Base-by-base conservation (phyloP, 306 rosid genomes). In the Castanopsis chinensis region DNA sequence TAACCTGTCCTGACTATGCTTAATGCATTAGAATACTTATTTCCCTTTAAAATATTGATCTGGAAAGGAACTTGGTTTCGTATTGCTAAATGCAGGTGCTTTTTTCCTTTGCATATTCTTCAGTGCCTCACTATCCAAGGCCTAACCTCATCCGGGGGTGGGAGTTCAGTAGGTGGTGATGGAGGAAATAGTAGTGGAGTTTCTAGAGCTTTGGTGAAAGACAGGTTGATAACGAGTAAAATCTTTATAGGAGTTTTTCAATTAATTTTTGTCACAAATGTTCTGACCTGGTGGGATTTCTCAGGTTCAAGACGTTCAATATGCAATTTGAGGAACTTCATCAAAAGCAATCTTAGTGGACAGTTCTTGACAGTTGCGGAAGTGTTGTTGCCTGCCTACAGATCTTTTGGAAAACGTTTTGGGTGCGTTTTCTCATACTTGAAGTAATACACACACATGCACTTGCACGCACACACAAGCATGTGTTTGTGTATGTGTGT, bases 261-360 rank as follows among this genome's bases (percentile, higher is more conserved):
- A 8, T 51, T 41, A 57, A 18, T 19, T 78, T 52, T 68, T 71
- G 23, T 23, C 74, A 57, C 55, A 33, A 55, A 63, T 71, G 53
- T 73, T 78, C 58, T 71, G 80, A 75, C 79, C 53, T 4, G 33
- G 33, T 32, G 33, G 33, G 33, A 32, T 32, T 32, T 32, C 33
- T 4, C 33, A 32, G 5, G 91, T 90, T 95, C 76, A 95, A 93
- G 87, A 28, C 76, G 28, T 95, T 95, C 90, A 93, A 93, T 82
- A 17, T 82, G 75, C 92, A 91, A 80, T 95, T 95, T 73, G 99
- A 95, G 90, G 99, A 95, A 67, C 91, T 93, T 77, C 99, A 95
- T 87, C 99, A 92, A 87, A 95, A 88, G 69, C 99, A 95, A 84
- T 95, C 97, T 74, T 96, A 95, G 74, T 95, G 99, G 99, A 87